Conservation (phyloP, 768 basidiomycete genomes). For the Gymnopilus junonius region DNA sequence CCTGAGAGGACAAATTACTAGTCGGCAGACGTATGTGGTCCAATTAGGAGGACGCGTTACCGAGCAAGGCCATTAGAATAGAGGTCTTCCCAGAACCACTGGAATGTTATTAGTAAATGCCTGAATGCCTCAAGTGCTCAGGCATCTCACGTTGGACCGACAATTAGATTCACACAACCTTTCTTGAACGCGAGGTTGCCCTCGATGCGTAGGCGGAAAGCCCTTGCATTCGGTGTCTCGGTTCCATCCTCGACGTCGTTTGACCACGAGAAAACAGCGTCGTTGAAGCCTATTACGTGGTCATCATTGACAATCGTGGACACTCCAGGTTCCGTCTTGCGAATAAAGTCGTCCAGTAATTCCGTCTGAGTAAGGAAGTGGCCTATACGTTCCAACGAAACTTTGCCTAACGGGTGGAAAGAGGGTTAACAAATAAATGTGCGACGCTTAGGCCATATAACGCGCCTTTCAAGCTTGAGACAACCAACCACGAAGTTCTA, state of each 20-base stretch:
- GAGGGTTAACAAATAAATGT: not conserved
- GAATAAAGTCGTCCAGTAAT: slow-evolving; percentile 44
- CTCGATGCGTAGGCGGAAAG: not conserved
- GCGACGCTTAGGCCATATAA: not conserved
- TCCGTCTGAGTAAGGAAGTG: slow-evolving; percentile 50
- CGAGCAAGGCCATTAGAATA: not conserved
- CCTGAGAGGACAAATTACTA: slow-evolving; percentile 30
- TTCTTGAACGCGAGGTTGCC: not conserved
- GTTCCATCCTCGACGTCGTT: not conserved
- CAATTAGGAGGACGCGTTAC: not conserved
- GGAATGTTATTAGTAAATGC: not conserved
- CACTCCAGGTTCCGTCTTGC: not conserved
- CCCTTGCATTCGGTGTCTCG: no score
- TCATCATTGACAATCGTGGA: not conserved
- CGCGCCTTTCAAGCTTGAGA: slow-evolving; percentile 32
- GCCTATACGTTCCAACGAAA: slow-evolving; percentile 49
- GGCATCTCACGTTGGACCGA: not conserved
- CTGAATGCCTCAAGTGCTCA: no score
- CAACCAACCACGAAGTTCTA: slow-evolving; percentile 3
- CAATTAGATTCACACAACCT: not conserved
- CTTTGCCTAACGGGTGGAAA: not conserved
- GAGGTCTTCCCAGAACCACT: not conserved
- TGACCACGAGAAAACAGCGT: not conserved
- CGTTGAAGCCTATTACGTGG: not conserved
- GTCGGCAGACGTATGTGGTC: not conserved